Conservation (phyloP, 2,329 filamentous ascomycete genomes). For the Stemphylium beticola region DNA sequence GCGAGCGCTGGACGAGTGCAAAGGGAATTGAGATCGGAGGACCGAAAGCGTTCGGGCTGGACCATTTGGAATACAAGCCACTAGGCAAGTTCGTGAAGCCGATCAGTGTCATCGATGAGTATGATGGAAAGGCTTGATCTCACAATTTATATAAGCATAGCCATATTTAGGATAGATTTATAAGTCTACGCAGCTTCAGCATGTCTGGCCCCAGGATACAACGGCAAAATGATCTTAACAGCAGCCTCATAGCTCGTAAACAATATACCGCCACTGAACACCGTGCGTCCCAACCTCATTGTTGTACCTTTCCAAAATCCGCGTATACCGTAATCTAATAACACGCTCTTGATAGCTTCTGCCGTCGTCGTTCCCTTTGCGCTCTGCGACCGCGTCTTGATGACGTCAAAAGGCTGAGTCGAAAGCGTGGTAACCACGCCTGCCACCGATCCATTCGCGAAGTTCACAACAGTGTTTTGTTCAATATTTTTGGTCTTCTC, state of each 20-base stretch:
- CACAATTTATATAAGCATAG: background rate
- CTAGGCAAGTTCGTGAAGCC: conserved; percentile 61
- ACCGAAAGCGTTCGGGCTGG: conserved; percentile 57
- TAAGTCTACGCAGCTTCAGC: conserved; percentile 27
- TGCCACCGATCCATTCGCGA: conserved; percentile 66
- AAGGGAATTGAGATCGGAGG: conserved; percentile 59
- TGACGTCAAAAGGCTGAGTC: conserved; percentile 67
- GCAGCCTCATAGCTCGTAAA: conserved; percentile 69
- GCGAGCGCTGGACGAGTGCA: conserved; percentile 60
- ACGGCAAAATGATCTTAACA: conserved; percentile 55
- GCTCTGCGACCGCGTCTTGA: conserved; percentile 69
- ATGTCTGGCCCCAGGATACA: conserved; percentile 34
- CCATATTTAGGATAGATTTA: background rate
- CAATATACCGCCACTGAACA: conserved; percentile 71
- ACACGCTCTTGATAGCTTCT: conserved; percentile 62
- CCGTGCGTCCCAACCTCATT: conserved; percentile 68
- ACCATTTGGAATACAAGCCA: conserved; percentile 57
- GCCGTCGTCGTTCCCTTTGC: conserved; percentile 63
- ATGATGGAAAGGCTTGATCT: conserved; percentile 23
- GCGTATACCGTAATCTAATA: conserved; percentile 63
- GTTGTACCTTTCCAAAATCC: conserved; percentile 72
- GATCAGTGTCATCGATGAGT: conserved; percentile 61
- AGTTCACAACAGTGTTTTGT: conserved; percentile 62
- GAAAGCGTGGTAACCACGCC: conserved; percentile 66
- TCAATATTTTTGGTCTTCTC: conserved; percentile 56